Evolutionary conservation across 108 stramenopile species (phyloP).

Genomic region (Aurantiochytrium sp.): DNA sequence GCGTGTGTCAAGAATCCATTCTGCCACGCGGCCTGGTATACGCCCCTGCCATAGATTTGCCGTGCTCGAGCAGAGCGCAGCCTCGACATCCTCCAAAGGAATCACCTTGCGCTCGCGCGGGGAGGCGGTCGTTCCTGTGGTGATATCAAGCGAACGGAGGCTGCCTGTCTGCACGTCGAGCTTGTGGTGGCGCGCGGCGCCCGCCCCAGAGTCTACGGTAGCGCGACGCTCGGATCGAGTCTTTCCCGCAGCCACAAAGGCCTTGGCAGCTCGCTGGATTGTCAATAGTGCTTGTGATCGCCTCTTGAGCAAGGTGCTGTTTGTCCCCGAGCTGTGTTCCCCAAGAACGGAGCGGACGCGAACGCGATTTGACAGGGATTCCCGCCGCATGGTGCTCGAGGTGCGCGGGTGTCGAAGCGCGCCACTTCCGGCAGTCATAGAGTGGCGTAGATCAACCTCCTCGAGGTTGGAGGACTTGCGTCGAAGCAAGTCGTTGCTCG

Average conservation of each 20-base stretch:
- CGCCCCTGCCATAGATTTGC: neutral
- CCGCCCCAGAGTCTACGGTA: neutral
- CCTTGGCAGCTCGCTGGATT: constrained; percentile 1
- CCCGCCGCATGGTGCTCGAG: neutral
- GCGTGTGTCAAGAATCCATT: neutral
- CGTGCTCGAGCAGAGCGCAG: neutral
- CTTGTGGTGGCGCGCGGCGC: neutral
- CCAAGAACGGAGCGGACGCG: constrained; percentile 9
- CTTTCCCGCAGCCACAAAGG: neutral
- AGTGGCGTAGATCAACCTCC: neutral
- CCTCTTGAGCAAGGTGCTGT: neutral
- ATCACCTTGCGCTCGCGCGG: neutral
- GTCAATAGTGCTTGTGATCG: neutral
- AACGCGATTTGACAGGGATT: neutral
- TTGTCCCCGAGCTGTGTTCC: neutral
- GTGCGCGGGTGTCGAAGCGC: neutral
- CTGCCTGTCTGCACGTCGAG: neutral
- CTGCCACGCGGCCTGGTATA: neutral
- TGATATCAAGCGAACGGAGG: neutral
- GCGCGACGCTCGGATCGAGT: neutral
- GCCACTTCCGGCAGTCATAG: neutral
- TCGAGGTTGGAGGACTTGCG: neutral
- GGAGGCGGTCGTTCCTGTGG: neutral
- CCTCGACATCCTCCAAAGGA: neutral
- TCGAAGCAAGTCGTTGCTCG: neutral